phyloP scores from a whole-genome alignment of 192 early-diverging fungal genomes.

The Gryganskiella cystojenkinii region DNA sequence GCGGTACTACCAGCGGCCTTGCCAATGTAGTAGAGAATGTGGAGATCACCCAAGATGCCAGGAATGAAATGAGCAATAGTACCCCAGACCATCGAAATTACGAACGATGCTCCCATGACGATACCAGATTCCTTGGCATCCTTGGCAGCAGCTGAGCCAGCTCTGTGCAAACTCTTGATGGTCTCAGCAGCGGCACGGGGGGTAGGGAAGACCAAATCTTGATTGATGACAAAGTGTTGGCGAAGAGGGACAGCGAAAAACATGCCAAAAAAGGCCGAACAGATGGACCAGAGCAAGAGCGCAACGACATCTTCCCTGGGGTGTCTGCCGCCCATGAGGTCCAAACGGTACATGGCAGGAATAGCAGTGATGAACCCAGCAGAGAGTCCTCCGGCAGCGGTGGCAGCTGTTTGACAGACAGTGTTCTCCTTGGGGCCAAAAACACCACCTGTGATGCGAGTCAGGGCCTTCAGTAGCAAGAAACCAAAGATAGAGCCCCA shows the following conservation, averaged over 20 bases:
- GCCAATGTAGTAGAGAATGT: slow-evolving; percentile 64
- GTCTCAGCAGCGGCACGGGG: slow-evolving; percentile 73
- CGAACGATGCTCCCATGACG: slow-evolving; percentile 59
- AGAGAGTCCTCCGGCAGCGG: slow-evolving; percentile 73
- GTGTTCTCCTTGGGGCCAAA: slow-evolving; percentile 79
- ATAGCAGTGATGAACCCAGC: slow-evolving; percentile 74
- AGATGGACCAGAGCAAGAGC: slow-evolving; percentile 65
- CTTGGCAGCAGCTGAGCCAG: slow-evolving; percentile 54
- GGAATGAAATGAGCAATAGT: slow-evolving; percentile 62
- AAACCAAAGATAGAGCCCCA: slow-evolving; percentile 69
- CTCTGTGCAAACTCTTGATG: slow-evolving; percentile 66
- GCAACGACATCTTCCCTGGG: slow-evolving; percentile 60
- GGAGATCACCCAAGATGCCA: slow-evolving; percentile 43
- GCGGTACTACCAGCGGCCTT: slow-evolving; percentile 44
- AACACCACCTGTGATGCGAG: slow-evolving; percentile 58
- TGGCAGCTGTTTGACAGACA: slow-evolving; percentile 75
- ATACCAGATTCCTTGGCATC: slow-evolving; percentile 62
- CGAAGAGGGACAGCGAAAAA: slow-evolving; percentile 80
- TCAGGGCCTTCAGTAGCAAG: slow-evolving; percentile 68
- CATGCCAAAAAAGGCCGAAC: slow-evolving; percentile 73
- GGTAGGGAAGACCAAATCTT: slow-evolving; percentile 77
- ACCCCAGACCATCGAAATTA: slow-evolving; percentile 57
- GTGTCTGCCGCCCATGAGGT: slow-evolving; percentile 56
- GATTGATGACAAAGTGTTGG: slow-evolving; percentile 72
- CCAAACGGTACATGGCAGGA: slow-evolving; percentile 76